A percentile compares a stretch with the other conserved stretches of the same genome.
These are phyloP conservation scores for Spizellomyces sp. DNA, from an alignment of 192 early-diverging fungal species.

Conservation along the genomic window DNA sequence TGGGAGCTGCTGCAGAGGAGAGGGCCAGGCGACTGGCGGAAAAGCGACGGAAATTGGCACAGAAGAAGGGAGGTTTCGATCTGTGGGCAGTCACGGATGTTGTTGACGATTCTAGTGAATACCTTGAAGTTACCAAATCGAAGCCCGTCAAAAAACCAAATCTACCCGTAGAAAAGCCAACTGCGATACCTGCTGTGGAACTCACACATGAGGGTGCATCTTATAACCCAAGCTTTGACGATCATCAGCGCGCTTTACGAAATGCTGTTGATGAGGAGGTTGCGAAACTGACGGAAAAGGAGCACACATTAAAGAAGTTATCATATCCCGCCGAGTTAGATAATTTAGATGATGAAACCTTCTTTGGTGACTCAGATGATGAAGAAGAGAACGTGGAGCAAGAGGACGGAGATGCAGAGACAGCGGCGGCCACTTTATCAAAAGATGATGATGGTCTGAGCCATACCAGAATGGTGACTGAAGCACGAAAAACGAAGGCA, in stretches of 20 bases:
- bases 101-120: constrained; percentile 39
- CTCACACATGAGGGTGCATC: constrained; percentile 84
- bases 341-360: constrained; percentile 48
- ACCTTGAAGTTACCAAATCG: constrained; percentile 41
- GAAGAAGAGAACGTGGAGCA: constrained; percentile 39
- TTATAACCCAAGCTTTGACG: constrained; percentile 82
- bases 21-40: constrained; percentile 13
- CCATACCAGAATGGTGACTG: not conserved
- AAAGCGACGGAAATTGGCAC: constrained; percentile 37
- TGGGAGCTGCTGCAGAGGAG: constrained; percentile 29
- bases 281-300: constrained; percentile 32
- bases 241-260: constrained; percentile 68
- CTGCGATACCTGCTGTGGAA: constrained; percentile 64
- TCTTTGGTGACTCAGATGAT: constrained; percentile 44
- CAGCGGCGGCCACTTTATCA: not conserved
- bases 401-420: constrained; percentile 15
- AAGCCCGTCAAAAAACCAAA: constrained; percentile 52
- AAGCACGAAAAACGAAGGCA: constrained; percentile 31
- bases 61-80: constrained; percentile 57
- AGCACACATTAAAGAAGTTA: constrained; percentile 38
- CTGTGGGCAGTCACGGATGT: constrained; percentile 53
- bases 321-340: constrained; percentile 54
- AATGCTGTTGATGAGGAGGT: constrained; percentile 51
- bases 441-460: not conserved
- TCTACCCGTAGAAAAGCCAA: constrained; percentile 36